These are phyloP conservation scores for Umbelopsis ramanniana DNA, from an alignment of 192 early-diverging fungal species.

Conservation along the genomic window DNA sequence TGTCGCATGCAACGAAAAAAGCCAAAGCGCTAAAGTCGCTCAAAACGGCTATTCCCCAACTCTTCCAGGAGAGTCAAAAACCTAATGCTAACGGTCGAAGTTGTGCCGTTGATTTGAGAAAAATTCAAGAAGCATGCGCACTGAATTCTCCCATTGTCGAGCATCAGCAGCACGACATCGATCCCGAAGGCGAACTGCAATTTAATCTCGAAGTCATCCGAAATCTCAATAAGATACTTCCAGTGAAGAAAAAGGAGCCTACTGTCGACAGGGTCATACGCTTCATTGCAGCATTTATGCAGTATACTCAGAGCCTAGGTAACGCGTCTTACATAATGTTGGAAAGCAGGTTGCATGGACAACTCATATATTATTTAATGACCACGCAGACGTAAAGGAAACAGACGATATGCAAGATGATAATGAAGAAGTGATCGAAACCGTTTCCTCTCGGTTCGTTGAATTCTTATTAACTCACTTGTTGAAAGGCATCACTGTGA, in stretches of 20 bases:
- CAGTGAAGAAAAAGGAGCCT: slow-evolving; percentile 73
- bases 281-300: slow-evolving; percentile 76
- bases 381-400: background rate
- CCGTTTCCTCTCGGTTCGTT: slow-evolving; percentile 72
- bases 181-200: slow-evolving; percentile 58
- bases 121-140: slow-evolving; percentile 58
- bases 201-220: slow-evolving; percentile 80
- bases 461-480: slow-evolving; percentile 70
- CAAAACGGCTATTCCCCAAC: slow-evolving; percentile 56
- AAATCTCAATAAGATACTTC: slow-evolving; percentile 79
- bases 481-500: slow-evolving; percentile 78
- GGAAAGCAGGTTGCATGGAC: background rate
- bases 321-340: background rate
- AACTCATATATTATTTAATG: background rate
- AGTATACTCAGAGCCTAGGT: slow-evolving; percentile 71
- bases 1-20: slow-evolving; percentile 45
- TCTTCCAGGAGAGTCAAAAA: slow-evolving; percentile 80
- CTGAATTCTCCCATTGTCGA: slow-evolving; percentile 50
- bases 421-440: slow-evolving; percentile 49
- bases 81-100: slow-evolving; percentile 69
- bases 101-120: slow-evolving; percentile 73
- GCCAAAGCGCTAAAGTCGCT: slow-evolving; percentile 41
- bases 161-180: slow-evolving; percentile 34
- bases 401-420: slow-evolving; percentile 23
- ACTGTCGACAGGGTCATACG: slow-evolving; percentile 73